Evolutionary conservation across 2,329 filamentous ascomycete species (phyloP).

Genomic region (Alternaria rosae): DNA sequence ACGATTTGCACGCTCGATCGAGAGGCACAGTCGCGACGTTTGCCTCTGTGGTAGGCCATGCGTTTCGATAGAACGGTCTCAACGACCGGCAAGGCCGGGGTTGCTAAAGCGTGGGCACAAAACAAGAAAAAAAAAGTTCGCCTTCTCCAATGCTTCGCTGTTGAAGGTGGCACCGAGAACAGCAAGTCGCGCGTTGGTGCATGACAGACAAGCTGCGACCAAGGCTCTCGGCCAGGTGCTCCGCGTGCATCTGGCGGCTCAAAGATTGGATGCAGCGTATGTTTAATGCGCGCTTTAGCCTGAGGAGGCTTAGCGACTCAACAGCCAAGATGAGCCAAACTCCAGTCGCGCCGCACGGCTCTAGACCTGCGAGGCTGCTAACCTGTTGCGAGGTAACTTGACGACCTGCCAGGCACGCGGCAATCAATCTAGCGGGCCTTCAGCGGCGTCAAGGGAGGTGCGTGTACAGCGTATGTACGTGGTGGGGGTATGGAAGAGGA

Average conservation of each 20-base stretch:
- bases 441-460: slow-evolving; percentile 19
- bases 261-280: slow-evolving; percentile 3
- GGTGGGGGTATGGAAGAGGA: background rate
- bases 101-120: background rate
- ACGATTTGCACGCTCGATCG: background rate
- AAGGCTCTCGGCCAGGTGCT: slow-evolving; percentile 31
- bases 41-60: background rate
- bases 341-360: slow-evolving; percentile 19
- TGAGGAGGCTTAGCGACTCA: slow-evolving; percentile 11
- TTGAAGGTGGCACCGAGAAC: slow-evolving; percentile 11
- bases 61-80: background rate
- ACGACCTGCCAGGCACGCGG: slow-evolving; percentile 23
- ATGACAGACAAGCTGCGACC: slow-evolving; percentile 22
- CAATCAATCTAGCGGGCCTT: slow-evolving; percentile 13
- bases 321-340: slow-evolving; percentile 27
- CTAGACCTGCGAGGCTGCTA: slow-evolving; percentile 21
- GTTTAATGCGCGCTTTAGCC: slow-evolving; percentile 20
- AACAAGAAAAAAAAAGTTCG: slow-evolving; percentile 11
- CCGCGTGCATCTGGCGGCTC: slow-evolving; percentile 16
- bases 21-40: background rate
- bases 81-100: background rate
- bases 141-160: slow-evolving; percentile 7
- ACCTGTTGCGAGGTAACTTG: slow-evolving; percentile 11
- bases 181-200: slow-evolving; percentile 26
- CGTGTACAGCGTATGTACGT: background rate